phyloP scores from a whole-genome alignment of 208 protist genomes.

The Leishmania mexicana region DNA sequence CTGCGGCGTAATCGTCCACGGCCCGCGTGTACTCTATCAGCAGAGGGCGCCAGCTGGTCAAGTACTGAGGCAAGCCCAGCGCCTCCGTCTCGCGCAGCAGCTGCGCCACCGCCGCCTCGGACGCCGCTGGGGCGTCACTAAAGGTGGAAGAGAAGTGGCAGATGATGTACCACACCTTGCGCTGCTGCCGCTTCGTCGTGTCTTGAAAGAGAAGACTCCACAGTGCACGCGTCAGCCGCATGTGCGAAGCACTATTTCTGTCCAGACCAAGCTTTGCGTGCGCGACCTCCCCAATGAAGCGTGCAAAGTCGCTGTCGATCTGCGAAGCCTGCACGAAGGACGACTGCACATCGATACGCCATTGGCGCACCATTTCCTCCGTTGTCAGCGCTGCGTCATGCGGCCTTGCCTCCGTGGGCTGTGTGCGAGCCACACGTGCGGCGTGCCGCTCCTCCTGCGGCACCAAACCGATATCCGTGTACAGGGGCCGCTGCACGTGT shows the following conservation, averaged over 20 bases:
- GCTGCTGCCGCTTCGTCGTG: constrained; percentile 53
- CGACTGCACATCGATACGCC: constrained; percentile 50
- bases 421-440: constrained; percentile 63
- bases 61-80: constrained; percentile 26
- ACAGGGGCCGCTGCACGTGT: constrained; percentile 78
- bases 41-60: constrained; percentile 20
- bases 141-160: constrained; percentile 78
- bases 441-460: constrained; percentile 77
- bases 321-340: constrained; percentile 61
- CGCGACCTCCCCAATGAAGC: constrained; percentile 53
- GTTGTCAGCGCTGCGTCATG: constrained; percentile 19
- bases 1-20: constrained; percentile 30
- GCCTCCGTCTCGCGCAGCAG: constrained; percentile 27
- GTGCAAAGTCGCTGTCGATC: constrained; percentile 56
- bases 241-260: constrained; percentile 27
- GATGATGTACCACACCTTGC: constrained; percentile 60
- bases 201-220: constrained; percentile 52
- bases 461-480: constrained; percentile 84
- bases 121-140: constrained; percentile 17
- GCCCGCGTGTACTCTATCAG: constrained; percentile 42
- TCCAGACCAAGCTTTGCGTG: constrained; percentile 74
- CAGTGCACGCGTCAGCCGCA: constrained; percentile 47
- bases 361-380: constrained; percentile 36
- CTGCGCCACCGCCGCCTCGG: constrained; percentile 21
- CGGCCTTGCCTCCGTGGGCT: constrained; percentile 41